Percentiles rank a stretch among this genome's conserved stretches.
Evolutionary conservation across 2,329 filamentous ascomycete genomes (phyloP).

Genomic region (Sclerotinia trifoliorum): DNA sequence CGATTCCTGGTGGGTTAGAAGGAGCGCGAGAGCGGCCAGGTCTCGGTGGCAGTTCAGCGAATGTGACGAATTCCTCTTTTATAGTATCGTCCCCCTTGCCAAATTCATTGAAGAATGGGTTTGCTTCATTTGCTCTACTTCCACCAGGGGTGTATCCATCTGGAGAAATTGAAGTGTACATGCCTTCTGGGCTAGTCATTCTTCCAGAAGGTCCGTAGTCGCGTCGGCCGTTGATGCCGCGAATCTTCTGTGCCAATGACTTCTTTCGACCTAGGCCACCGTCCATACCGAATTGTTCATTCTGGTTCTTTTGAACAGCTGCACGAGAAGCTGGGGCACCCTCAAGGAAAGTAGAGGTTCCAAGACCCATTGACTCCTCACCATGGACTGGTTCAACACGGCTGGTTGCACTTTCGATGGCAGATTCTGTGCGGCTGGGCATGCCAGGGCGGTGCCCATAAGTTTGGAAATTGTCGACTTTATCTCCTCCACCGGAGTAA

Average conservation of each 20-base stretch:
- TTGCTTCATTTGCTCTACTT: constrained; percentile 51
- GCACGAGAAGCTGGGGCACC: constrained; percentile 83
- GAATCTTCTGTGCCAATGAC: constrained; percentile 87
- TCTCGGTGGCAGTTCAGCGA: constrained; percentile 40
- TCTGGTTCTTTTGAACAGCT: constrained; percentile 73
- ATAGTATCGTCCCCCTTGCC: constrained; percentile 58
- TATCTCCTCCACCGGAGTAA: constrained; percentile 52
- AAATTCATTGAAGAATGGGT: constrained; percentile 84
- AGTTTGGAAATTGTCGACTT: constrained; percentile 45
- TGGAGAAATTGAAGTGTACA: constrained; percentile 41
- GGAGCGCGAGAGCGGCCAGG: constrained; percentile 48
- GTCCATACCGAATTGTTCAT: constrained; percentile 52
- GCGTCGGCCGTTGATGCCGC: constrained; percentile 72
- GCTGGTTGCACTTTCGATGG: constrained; percentile 66
- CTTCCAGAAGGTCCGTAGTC: constrained; percentile 59
- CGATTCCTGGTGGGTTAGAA: constrained; percentile 59
- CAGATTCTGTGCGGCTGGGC: constrained; percentile 30
- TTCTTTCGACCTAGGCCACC: constrained; percentile 86
- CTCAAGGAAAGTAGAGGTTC: constrained; percentile 93
- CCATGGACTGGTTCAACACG: constrained; percentile 76
- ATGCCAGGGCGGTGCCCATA: constrained; percentile 41
- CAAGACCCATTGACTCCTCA: constrained; percentile 77
- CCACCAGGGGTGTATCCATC: constrained; percentile 40
- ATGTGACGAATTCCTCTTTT: constrained; percentile 57
- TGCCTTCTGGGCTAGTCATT: constrained; percentile 55